Base-by-base conservation (phyloP, 768 basidiomycete genomes). In the Lyophyllum shimeji region DNA sequence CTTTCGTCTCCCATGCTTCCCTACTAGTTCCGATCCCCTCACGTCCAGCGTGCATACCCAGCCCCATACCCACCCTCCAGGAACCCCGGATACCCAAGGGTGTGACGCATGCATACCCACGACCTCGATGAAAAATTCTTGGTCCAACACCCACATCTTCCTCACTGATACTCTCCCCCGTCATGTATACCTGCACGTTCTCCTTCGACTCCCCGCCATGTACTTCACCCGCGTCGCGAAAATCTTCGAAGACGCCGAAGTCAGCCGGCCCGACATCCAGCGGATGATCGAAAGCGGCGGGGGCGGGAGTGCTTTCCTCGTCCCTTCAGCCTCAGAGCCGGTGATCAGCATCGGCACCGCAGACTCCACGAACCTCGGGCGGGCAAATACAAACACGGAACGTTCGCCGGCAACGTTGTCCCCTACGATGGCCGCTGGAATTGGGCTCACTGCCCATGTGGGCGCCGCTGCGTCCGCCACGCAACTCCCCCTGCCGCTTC, bases 171-270 rank as follows among this genome's bases (percentile, higher is more conserved):
- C 71, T 12, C 64, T 81, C 6, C 77, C 76, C 12, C 67, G 77
- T 15, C 67, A 77, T 42, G 37, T 60, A 42, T 64, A 64, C 52
- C 56, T 64, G 2, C 53, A 62, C 48, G 43, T 64, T 40, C 80
- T 92, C 7, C 76, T 92, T 17, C 80, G 84, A 15, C 78, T 93
- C n/a, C 91, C 90, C 1, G 81, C 86, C 0, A 74, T 91, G 63
- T 93, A 93, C 64, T 93, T 91, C 69, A 81, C 85, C 2, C 84
- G 90, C 2, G 90, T 93, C 21, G 82, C 87, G 2, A 79, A 82
- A 46, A 81, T 92, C 24, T 91, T 90, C 59, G 81, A 87, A 61
- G 88, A 90, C 54, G 89, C 90, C 1, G 85, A 92, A 52, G 80
- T 93, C 49, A 89, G 88, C 64, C 78, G 78, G 57, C 87, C 85